phyloP scores from a whole-genome alignment of 257 asterid species.

The Jacaranda mimosifolia region DNA sequence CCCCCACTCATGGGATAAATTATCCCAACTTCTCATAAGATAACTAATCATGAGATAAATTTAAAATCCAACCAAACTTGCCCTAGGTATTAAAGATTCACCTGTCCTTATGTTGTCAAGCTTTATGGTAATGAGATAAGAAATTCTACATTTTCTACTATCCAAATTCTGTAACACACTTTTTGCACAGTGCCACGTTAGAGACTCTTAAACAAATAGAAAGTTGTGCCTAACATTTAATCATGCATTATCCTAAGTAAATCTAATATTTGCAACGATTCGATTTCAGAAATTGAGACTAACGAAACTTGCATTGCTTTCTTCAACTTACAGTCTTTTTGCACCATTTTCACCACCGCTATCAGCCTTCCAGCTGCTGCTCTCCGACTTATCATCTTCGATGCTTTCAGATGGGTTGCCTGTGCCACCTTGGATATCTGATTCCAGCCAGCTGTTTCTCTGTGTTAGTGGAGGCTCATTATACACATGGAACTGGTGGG shows the following conservation, averaged over 20 bases:
- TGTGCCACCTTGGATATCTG: not conserved
- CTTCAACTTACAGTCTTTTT: constrained; percentile 17
- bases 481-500: constrained; percentile 57
- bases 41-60: too few species aligned
- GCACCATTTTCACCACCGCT: constrained; percentile 46
- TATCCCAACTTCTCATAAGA: too few species aligned
- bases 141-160: not conserved
- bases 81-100: too few species aligned
- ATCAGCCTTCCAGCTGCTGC: constrained; percentile 61
- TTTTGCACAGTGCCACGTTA: too few species aligned
- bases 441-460: not conserved
- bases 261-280: not conserved
- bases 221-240: not conserved
- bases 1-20: too few species aligned
- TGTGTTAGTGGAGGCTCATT: constrained; percentile 10
- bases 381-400: not conserved
- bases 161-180: not conserved
- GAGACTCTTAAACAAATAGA: not conserved
- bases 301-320: not conserved
- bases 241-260: not conserved
- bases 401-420: constrained; percentile 59
- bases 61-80: too few species aligned
- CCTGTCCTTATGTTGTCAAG: not conserved
- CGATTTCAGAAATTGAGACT: not conserved
- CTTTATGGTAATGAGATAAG: not conserved